A percentile compares a stretch with the other conserved stretches of the same genome.
Evolutionary conservation across 2,329 filamentous ascomycete genomes (phyloP).

Genomic region (Fusarium coffeatum): DNA sequence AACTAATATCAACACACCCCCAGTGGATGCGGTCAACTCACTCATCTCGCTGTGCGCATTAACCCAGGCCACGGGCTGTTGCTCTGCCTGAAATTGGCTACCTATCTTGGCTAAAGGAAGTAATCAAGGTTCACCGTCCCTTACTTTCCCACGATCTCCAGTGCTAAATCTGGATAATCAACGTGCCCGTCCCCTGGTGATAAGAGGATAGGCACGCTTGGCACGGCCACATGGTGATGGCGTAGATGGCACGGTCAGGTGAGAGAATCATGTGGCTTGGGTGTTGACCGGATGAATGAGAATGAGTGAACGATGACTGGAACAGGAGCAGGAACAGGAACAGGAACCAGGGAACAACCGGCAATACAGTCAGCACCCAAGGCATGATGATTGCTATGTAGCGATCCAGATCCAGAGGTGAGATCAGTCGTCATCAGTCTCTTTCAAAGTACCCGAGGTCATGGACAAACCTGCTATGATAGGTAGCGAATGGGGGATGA

Average conservation of each 20-base stretch:
- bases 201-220: slow-evolving; percentile 35
- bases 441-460: slow-evolving; percentile 12
- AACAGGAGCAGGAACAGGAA: slow-evolving; percentile 12
- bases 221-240: slow-evolving; percentile 36
- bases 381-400: neutral
- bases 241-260: slow-evolving; percentile 47
- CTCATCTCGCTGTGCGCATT: slow-evolving; percentile 2
- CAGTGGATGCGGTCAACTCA: neutral
- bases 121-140: slow-evolving; percentile 33
- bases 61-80: neutral
- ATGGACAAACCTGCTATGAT: slow-evolving; percentile 26
- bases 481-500: neutral
- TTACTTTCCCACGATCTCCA: slow-evolving; percentile 31
- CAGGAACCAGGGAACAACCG: neutral
- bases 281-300: slow-evolving; percentile 27
- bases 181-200: slow-evolving; percentile 30
- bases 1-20: slow-evolving; percentile 17
- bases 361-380: slow-evolving; percentile 1
- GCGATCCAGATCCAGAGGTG: neutral
- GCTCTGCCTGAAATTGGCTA: neutral
- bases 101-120: slow-evolving; percentile 4
- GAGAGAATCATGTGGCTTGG: slow-evolving; percentile 46
- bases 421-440: slow-evolving; percentile 27
- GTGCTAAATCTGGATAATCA: slow-evolving; percentile 35
- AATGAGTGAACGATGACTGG: slow-evolving; percentile 21